A percentile compares a stretch with the other conserved stretches of the same genome.
These are phyloP conservation scores for Microdochium trichocladiopsis DNA, from an alignment of 2,329 filamentous ascomycete genomes.

Conservation along the genomic window DNA sequence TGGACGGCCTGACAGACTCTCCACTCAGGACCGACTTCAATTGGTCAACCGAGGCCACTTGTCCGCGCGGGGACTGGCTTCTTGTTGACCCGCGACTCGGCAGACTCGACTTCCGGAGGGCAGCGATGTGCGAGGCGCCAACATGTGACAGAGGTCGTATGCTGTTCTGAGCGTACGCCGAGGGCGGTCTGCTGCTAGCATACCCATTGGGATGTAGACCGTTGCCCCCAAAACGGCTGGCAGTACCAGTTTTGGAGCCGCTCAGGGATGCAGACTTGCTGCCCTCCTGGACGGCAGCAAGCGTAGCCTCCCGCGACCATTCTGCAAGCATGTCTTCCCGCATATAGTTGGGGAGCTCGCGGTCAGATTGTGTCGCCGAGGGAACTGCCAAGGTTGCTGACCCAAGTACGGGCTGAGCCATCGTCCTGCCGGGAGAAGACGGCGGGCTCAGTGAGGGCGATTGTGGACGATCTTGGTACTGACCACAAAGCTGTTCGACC, in stretches of 20 bases:
- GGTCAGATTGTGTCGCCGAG: slow-evolving; percentile 29
- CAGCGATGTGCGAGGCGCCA: slow-evolving; percentile 27
- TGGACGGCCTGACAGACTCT: slow-evolving; percentile 32
- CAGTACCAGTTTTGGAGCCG: slow-evolving; percentile 60
- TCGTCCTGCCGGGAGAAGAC: slow-evolving; percentile 58
- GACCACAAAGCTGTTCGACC: slow-evolving; percentile 65
- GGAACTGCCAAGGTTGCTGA: slow-evolving; percentile 30
- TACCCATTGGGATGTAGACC: slow-evolving; percentile 32
- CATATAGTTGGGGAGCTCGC: slow-evolving; percentile 58
- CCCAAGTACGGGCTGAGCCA: slow-evolving; percentile 54
- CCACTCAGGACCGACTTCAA: slow-evolving; percentile 55
- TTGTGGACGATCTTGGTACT: slow-evolving; percentile 55
- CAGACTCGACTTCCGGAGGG: slow-evolving; percentile 46
- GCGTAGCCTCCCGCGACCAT: slow-evolving; percentile 72
- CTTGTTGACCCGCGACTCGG: slow-evolving; percentile 40
- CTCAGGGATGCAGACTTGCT: slow-evolving; percentile 68
- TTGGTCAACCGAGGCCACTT: slow-evolving; percentile 56
- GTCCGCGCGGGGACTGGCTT: slow-evolving; percentile 36
- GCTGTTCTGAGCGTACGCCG: slow-evolving; percentile 41
- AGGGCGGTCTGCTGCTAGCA: slow-evolving; percentile 28
- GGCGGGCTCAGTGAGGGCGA: slow-evolving; percentile 66
- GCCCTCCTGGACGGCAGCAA: slow-evolving; percentile 60
- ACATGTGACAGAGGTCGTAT: slow-evolving; percentile 39
- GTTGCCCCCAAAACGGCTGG: slow-evolving; percentile 53
- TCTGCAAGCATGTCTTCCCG: slow-evolving; percentile 70